These are phyloP conservation scores for Trifolium fragiferum DNA, from an alignment of 306 rosid genomes.

Conservation along the genomic window DNA sequence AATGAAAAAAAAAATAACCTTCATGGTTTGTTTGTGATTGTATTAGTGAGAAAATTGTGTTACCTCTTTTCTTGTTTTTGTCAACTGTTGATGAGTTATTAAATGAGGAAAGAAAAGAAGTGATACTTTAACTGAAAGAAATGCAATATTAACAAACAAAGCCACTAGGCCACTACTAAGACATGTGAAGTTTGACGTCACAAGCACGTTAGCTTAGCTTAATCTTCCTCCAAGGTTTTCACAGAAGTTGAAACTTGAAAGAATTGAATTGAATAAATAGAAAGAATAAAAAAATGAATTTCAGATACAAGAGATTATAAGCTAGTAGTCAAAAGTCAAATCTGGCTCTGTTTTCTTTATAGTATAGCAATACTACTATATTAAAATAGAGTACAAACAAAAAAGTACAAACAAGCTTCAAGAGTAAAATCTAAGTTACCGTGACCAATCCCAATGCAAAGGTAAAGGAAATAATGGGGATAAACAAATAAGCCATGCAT, in stretches of 20 bases:
- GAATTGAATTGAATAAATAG: slow-evolving; percentile 20
- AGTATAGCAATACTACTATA: background rate
- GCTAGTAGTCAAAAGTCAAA: slow-evolving; percentile 45
- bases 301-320: slow-evolving; percentile 22
- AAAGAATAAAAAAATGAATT: slow-evolving; percentile 14
- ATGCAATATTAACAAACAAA: slow-evolving; percentile 64
- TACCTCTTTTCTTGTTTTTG: slow-evolving; percentile 31
- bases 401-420: background rate
- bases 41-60: slow-evolving; percentile 36
- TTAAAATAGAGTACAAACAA: background rate
- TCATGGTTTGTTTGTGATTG: slow-evolving; percentile 53
- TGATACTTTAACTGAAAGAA: slow-evolving; percentile 72
- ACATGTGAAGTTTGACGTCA: slow-evolving; percentile 73
- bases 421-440: slow-evolving; percentile 22
- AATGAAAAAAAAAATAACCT: slow-evolving; percentile 50
- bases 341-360: background rate
- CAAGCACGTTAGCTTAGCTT: slow-evolving; percentile 42
- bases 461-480: background rate
- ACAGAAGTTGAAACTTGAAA: slow-evolving; percentile 4
- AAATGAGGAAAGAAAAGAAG: slow-evolving; percentile 21
- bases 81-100: slow-evolving; percentile 38
- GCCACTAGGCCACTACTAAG: slow-evolving; percentile 49
- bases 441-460: slow-evolving; percentile 3
- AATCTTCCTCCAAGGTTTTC: slow-evolving; percentile 10
- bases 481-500: background rate